Conservation (phyloP, 345 rosid species). For the Hibiscus trionum region DNA sequence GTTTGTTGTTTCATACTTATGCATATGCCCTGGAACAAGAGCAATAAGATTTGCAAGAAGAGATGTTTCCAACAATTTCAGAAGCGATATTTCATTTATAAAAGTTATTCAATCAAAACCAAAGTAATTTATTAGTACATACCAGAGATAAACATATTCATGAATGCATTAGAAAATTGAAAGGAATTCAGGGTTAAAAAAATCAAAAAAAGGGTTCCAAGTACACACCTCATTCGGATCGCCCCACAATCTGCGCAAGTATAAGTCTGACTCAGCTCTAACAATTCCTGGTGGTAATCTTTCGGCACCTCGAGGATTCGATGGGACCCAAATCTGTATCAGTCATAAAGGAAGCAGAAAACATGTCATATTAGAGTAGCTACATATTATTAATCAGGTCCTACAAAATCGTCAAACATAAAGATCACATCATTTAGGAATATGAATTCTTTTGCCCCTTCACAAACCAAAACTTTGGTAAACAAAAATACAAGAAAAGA, state of each 20-base stretch:
- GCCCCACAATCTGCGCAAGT: slow-evolving; percentile 85
- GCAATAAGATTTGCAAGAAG: not conserved
- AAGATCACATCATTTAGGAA: slow-evolving; percentile 8
- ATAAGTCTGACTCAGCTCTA: slow-evolving; percentile 76
- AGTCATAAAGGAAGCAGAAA: slow-evolving; percentile 16
- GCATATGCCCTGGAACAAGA: not conserved
- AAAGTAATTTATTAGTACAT: not conserved
- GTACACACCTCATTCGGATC: slow-evolving; percentile 74
- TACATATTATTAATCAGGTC: slow-evolving; percentile 1
- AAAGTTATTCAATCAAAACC: not conserved
- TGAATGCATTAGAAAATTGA: not conserved
- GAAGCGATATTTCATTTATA: not conserved
- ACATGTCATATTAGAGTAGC: not conserved
- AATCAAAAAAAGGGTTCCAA: not conserved
- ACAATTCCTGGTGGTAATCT: slow-evolving; percentile 79
- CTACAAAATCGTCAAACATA: slow-evolving; percentile 5
- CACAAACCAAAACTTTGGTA: not conserved
- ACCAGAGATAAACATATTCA: not conserved
- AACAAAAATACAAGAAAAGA: slow-evolving; percentile 4
- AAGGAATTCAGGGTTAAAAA: not conserved
- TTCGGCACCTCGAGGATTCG: slow-evolving; percentile 96
- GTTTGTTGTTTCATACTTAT: not conserved
- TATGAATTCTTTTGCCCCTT: not conserved
- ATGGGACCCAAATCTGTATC: slow-evolving; percentile 83
- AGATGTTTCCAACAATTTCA: not conserved